A percentile compares a stretch with the other conserved stretches of the same genome.
phyloP scores from a whole-genome alignment of 805 yeast species.

The Ogataea ramenticola region DNA sequence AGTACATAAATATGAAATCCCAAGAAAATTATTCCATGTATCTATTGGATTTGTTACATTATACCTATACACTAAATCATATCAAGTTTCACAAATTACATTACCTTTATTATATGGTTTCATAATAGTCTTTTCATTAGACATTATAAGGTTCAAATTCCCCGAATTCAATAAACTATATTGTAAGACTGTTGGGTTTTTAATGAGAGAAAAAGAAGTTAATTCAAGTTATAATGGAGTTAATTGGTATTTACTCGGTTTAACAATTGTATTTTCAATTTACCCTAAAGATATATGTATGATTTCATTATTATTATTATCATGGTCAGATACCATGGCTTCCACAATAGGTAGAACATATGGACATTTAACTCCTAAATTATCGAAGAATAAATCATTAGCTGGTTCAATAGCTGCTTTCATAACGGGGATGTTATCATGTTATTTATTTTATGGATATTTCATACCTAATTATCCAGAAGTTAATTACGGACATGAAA shows the following conservation, averaged over 20 bases:
- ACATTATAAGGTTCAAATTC: constrained; percentile 56
- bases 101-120: constrained; percentile 53
- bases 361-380: constrained; percentile 77
- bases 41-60: constrained; percentile 82
- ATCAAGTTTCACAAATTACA: constrained; percentile 48
- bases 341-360: constrained; percentile 84
- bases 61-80: constrained; percentile 59
- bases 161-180: constrained; percentile 59
- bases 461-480: constrained; percentile 58
- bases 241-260: constrained; percentile 79
- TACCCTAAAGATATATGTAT: constrained; percentile 78
- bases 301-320: constrained; percentile 68
- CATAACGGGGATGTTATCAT: constrained; percentile 57
- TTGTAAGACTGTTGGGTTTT: constrained; percentile 62
- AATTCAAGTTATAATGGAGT: constrained; percentile 69
- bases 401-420: constrained; percentile 92
- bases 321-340: constrained; percentile 98
- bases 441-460: constrained; percentile 63
- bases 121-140: constrained; percentile 50
- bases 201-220: constrained; percentile 82
- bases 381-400: constrained; percentile 68
- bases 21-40: constrained; percentile 82
- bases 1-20: constrained; percentile 68
- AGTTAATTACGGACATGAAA: constrained; percentile 42
- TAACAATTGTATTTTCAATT: constrained; percentile 58